A percentile compares a stretch with the other conserved stretches of the same genome.
Evolutionary conservation across 2,329 filamentous ascomycete genomes (phyloP).

Genomic region (Cladosporium sp.): DNA sequence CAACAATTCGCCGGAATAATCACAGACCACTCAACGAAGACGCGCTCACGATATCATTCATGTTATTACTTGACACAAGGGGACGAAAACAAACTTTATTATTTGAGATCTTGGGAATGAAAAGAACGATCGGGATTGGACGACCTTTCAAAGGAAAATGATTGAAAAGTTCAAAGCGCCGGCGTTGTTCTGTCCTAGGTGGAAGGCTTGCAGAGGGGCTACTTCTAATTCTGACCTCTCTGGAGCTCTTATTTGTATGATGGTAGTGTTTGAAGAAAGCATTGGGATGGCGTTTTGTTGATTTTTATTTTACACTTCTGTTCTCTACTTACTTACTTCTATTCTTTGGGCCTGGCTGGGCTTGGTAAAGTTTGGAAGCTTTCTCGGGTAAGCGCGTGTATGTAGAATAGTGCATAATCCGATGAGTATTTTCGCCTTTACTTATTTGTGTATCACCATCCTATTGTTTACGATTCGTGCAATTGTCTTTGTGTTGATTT

Average conservation of each 20-base stretch:
- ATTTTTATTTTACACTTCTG: neutral
- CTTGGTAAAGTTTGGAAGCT: neutral
- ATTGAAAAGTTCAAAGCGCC: neutral
- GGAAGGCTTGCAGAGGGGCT: neutral
- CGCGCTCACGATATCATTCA: constrained; percentile 4
- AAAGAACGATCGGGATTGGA: neutral
- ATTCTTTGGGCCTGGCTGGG: neutral
- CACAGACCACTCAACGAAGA: neutral
- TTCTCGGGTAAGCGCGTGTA: neutral
- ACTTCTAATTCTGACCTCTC: too few relatives aligned
- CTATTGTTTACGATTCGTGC: too few relatives aligned
- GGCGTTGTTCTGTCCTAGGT: neutral
- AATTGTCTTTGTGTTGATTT: too few relatives aligned
- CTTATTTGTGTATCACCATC: too few relatives aligned
- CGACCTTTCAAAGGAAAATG: neutral
- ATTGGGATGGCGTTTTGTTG: constrained; percentile 4
- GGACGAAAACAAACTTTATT: neutral
- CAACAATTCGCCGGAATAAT: neutral
- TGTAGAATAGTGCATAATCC: constrained; percentile 12
- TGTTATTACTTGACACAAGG: constrained; percentile 6
- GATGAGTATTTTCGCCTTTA: neutral
- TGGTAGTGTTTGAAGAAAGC: constrained; percentile 1
- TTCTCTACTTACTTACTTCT: neutral
- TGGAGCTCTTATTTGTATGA: neutral
- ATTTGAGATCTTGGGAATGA: neutral